These are phyloP conservation scores for Beta vulgaris DNA, from an alignment of 148 eudicot genomes.

Conservation along the genomic window DNA sequence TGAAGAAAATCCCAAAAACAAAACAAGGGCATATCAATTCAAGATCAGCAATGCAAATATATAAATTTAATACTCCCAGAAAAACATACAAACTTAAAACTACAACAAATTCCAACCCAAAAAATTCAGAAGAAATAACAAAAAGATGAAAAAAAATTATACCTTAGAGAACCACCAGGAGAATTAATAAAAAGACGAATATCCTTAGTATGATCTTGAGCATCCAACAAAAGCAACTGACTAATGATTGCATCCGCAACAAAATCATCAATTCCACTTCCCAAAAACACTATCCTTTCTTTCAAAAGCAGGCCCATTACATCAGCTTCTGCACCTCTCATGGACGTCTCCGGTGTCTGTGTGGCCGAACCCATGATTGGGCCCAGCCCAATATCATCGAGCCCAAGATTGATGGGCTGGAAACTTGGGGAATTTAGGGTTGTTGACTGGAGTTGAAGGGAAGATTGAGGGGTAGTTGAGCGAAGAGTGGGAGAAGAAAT, in stretches of 20 bases:
- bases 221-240: constrained; percentile 75
- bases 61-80: background rate
- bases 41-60: background rate
- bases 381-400: constrained; percentile 18
- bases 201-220: constrained; percentile 70
- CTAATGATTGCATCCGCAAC: constrained; percentile 76
- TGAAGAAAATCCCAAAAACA: background rate
- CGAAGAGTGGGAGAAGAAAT: constrained; percentile 19
- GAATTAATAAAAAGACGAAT: constrained; percentile 80
- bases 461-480: constrained; percentile 20
- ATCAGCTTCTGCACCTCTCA: constrained; percentile 64
- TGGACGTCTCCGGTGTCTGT: constrained; percentile 62
- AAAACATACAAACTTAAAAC: background rate
- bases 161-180: constrained; percentile 82
- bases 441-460: constrained; percentile 18
- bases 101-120: background rate
- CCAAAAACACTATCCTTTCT: constrained; percentile 82
- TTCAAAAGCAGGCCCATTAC: constrained; percentile 70
- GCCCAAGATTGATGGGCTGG: constrained; percentile 18
- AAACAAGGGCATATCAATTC: background rate
- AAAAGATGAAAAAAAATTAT: background rate
- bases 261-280: constrained; percentile 63
- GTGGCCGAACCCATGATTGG: constrained; percentile 29
- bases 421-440: constrained; percentile 14
- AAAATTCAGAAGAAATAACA: background rate